Evolutionary conservation across 208 protist genomes (phyloP).

Genomic region (Wallacemonas sp.): DNA sequence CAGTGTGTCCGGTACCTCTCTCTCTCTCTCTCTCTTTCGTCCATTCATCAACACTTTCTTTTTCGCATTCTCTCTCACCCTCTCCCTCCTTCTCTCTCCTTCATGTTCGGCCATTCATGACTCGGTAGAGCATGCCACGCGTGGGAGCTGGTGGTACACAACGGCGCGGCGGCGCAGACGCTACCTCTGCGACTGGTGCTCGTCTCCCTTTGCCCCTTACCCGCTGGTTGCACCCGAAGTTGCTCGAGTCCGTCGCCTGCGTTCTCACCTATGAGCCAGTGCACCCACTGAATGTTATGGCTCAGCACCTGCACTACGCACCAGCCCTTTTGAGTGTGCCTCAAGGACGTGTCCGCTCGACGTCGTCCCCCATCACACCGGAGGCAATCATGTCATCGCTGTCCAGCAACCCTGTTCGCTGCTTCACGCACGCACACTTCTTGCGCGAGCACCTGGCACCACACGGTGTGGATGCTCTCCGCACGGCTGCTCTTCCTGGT

Average conservation of each 20-base stretch:
- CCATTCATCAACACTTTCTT: background rate
- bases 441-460: slow-evolving; percentile 9
- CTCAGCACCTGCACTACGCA: slow-evolving; percentile 28
- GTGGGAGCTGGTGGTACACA: background rate
- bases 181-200: background rate
- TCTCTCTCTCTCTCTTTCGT: slow-evolving; percentile 9
- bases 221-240: slow-evolving; percentile 20
- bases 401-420: background rate
- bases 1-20: background rate
- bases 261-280: slow-evolving; percentile 29
- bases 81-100: background rate
- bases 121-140: background rate
- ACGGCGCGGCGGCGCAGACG: background rate
- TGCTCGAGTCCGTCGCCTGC: slow-evolving; percentile 22
- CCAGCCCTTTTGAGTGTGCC: slow-evolving; percentile 15
- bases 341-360: slow-evolving; percentile 9
- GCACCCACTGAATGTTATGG: slow-evolving; percentile 25
- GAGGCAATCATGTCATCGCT: background rate
- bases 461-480: slow-evolving; percentile 13
- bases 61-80: background rate
- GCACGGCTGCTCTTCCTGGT: slow-evolving; percentile 1
- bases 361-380: background rate
- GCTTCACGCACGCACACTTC: slow-evolving; percentile 7
- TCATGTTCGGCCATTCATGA: background rate
- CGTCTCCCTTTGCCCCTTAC: slow-evolving; percentile 3